A percentile compares a stretch with the other conserved stretches of the same genome.
Conservation (phyloP, 108 stramenopile genomes). For the Mayamaea pseudoterrestris region DNA sequence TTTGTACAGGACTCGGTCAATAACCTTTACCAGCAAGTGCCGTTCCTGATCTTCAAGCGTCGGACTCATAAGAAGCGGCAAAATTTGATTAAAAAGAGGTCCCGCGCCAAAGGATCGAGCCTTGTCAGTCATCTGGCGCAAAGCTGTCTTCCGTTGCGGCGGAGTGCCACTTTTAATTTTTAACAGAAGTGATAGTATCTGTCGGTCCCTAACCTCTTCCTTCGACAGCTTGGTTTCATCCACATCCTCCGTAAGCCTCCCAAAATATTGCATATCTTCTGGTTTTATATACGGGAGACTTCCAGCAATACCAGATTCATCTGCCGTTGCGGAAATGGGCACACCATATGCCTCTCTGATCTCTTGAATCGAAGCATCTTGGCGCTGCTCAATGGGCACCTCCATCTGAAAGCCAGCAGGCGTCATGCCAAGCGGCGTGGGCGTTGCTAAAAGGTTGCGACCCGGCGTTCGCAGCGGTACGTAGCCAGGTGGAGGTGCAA, state of each 20-base stretch:
- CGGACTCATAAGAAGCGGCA: conserved; percentile 96
- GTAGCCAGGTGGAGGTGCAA: conserved; percentile 86
- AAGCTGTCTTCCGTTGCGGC: conserved; percentile 95
- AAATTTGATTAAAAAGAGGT: conserved; percentile 93
- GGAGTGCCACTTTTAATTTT: conserved; percentile 99
- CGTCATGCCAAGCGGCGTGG: conserved; percentile 72
- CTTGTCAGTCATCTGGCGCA: conserved; percentile 97
- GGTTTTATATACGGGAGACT: conserved; percentile 93
- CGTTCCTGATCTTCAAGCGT: conserved; percentile 98
- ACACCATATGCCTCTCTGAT: conserved; percentile 91
- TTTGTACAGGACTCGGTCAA: conserved; percentile 97
- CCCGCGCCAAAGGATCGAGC: conserved; percentile 92
- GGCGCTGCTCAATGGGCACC: conserved; percentile 81
- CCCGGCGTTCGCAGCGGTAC: conserved; percentile 89
- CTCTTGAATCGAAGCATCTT: conserved; percentile 54
- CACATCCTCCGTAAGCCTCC: conserved; percentile 86
- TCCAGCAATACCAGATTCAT: conserved; percentile 31
- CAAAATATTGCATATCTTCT: conserved; percentile 99
- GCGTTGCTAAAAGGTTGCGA: conserved; percentile 82
- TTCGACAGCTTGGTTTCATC: conserved; percentile 61
- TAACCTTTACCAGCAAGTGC: conserved; percentile 97
- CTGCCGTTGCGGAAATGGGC: conserved; percentile 54
- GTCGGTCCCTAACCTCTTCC: conserved; percentile 74
- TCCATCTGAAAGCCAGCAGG: conserved; percentile 89
- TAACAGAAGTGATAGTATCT: conserved; percentile 86